Conservation (phyloP, 192 early-diverging fungal genomes). For the Coemansia sp. region DNA sequence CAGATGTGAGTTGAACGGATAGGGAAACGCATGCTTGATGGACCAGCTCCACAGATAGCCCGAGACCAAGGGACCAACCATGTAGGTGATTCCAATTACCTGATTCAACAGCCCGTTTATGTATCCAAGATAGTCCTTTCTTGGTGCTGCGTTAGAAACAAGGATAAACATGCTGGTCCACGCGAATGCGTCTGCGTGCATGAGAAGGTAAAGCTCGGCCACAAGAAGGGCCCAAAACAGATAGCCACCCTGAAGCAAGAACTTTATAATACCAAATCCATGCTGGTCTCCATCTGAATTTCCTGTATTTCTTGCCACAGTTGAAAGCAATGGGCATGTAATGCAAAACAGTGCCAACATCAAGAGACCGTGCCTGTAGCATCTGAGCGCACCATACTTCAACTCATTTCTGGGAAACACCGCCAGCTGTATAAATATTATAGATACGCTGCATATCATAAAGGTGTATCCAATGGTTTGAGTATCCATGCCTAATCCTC, state of each 20-base stretch:
- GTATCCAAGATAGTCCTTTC: slow-evolving; percentile 22
- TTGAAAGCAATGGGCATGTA: neutral
- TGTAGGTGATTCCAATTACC: slow-evolving; percentile 8
- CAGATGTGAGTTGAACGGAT: slow-evolving; percentile 43
- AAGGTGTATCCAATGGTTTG: slow-evolving; percentile 43
- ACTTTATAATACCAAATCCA: neutral
- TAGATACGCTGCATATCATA: slow-evolving; percentile 17
- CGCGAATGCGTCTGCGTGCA: neutral
- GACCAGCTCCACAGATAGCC: slow-evolving; percentile 36
- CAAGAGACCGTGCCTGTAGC: slow-evolving; percentile 24
- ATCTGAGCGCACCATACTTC: slow-evolving; percentile 26
- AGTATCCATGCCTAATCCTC: slow-evolving; percentile 47
- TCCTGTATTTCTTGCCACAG: neutral
- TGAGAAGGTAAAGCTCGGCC: neutral
- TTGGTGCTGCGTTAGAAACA: slow-evolving; percentile 36
- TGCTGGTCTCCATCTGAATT: neutral
- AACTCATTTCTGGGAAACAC: slow-evolving; percentile 27
- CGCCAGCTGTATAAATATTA: slow-evolving; percentile 39
- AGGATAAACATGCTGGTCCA: slow-evolving; percentile 19
- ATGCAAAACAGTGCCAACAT: neutral
- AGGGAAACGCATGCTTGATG: slow-evolving; percentile 28
- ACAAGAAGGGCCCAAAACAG: neutral
- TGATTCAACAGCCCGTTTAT: slow-evolving; percentile 44
- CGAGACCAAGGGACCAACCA: slow-evolving; percentile 27
- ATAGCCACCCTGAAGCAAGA: neutral